Conservation (phyloP, 169 alveolate species). For the Cryptosporidium ryanae region DNA sequence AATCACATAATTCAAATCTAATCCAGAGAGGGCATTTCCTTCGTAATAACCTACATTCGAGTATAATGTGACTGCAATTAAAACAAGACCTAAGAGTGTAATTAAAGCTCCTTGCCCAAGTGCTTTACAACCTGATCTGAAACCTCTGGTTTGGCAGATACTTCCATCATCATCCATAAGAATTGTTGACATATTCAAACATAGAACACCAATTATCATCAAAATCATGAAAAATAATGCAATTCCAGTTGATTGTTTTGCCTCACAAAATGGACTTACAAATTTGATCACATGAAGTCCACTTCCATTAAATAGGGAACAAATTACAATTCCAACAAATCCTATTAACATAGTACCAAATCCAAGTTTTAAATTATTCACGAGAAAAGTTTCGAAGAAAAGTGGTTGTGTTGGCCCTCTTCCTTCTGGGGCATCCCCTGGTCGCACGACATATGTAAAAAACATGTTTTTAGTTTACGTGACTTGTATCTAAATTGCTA, state of each 20-base stretch:
- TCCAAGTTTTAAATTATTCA: constrained; percentile 89
- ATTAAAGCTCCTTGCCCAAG: constrained; percentile 57
- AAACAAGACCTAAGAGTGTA: constrained; percentile 37
- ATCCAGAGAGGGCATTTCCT: constrained; percentile 52
- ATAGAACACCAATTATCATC: constrained; percentile 46
- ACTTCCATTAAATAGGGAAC: constrained; percentile 40
- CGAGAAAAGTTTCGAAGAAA: constrained; percentile 89
- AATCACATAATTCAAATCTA: constrained; percentile 32
- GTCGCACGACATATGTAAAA: constrained; percentile 93
- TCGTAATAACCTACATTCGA: constrained; percentile 52
- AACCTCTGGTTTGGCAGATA: constrained; percentile 63
- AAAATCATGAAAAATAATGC: constrained; percentile 28
- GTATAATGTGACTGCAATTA: constrained; percentile 34
- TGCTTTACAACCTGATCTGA: constrained; percentile 59
- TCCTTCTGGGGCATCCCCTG: constrained; percentile 95
- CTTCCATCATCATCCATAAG: constrained; percentile 69
- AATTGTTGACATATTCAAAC: constrained; percentile 46
- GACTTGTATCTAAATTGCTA: neutral
- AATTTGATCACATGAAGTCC: constrained; percentile 38
- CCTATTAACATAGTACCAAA: constrained; percentile 73
- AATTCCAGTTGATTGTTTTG: constrained; percentile 39
- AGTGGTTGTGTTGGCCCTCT: constrained; percentile 90
- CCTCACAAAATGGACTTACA: constrained; percentile 52
- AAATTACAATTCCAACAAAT: constrained; percentile 18
- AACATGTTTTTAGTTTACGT: constrained; percentile 81